Percentiles rank a stretch among this genome's conserved stretches.
Conservation (phyloP, 2,329 filamentous ascomycete species). For the Alternaria sp. region DNA sequence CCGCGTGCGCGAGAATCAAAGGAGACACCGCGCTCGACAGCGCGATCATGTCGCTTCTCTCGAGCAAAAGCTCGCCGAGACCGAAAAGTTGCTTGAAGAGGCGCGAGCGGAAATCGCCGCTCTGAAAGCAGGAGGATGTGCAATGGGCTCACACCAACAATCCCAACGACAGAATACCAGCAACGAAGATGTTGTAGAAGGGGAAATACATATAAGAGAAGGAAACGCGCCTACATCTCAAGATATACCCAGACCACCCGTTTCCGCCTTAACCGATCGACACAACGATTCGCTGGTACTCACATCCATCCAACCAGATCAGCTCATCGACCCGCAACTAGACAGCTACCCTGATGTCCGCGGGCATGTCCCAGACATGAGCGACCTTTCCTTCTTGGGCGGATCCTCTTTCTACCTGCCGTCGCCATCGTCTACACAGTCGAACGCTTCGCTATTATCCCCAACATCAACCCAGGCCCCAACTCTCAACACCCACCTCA, state of each 20-base stretch:
- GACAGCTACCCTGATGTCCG: conserved; percentile 8
- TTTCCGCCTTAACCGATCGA: not conserved
- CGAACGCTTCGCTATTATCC: not conserved
- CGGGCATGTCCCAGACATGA: not conserved
- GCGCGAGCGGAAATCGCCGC: conserved; percentile 34
- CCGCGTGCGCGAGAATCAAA: conserved; percentile 60
- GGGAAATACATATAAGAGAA: not conserved
- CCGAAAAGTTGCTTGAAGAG: conserved; percentile 32
- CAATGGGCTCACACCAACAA: too few relatives aligned
- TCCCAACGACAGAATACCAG: not conserved
- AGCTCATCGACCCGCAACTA: conserved; percentile 4
- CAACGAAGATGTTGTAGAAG: not conserved
- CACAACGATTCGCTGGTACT: conserved; percentile 2
- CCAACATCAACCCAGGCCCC: not conserved
- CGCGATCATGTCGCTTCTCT: conserved; percentile 51
- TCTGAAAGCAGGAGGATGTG: conserved; percentile 16
- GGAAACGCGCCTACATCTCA: not conserved
- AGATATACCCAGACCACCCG: not conserved
- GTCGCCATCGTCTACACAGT: not conserved
- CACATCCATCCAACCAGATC: not conserved
- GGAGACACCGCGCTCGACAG: conserved; percentile 56
- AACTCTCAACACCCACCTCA: not conserved
- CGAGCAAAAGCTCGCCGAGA: conserved; percentile 43
- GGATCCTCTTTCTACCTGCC: not conserved
- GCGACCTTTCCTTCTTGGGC: conserved; percentile 17